These are phyloP conservation scores for Aspergillus eucalypticola DNA, from an alignment of 2,329 filamentous ascomycete species.

Conservation along the genomic window DNA sequence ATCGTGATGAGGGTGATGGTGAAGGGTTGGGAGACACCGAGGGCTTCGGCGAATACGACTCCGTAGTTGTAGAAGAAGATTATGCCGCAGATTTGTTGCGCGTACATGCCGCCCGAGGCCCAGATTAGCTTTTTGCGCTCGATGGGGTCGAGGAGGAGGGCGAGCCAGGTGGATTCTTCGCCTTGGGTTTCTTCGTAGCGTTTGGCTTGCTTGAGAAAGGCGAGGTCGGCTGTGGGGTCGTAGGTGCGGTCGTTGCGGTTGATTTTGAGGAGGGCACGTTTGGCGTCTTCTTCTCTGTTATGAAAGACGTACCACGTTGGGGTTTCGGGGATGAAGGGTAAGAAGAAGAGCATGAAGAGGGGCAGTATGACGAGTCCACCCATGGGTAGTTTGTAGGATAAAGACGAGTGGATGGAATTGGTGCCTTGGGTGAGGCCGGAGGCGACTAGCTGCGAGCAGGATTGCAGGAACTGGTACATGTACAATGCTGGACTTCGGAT, in stretches of 20 bases:
- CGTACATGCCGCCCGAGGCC: conserved; percentile 47
- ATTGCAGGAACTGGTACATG: conserved; percentile 35
- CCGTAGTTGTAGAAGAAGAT: conserved; percentile 51
- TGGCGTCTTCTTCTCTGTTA: conserved; percentile 29
- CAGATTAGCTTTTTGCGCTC: conserved; percentile 52
- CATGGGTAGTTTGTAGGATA: conserved; percentile 33
- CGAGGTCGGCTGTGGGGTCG: conserved; percentile 29
- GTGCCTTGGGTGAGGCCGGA: conserved; percentile 33
- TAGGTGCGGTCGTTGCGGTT: conserved; percentile 35
- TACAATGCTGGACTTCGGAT: conserved; percentile 32
- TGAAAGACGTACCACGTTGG: conserved; percentile 37
- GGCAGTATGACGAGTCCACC: conserved; percentile 28
- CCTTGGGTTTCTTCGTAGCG: conserved; percentile 27
- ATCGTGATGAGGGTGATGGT: conserved; percentile 46
- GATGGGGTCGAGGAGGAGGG: conserved; percentile 46
- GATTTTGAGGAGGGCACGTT: conserved; percentile 36
- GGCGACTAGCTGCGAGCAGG: conserved; percentile 30
- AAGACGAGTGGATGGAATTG: conserved; percentile 21
- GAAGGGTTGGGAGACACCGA: conserved; percentile 46
- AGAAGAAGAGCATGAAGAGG: conserved; percentile 22
- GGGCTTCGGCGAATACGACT: conserved; percentile 46
- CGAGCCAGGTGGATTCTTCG: conserved; percentile 40
- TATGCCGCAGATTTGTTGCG: conserved; percentile 54
- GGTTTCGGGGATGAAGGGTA: conserved; percentile 30
- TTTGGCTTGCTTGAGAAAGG: conserved; percentile 23